These are phyloP conservation scores for Pythium phragmitis DNA, from an alignment of 352 stramenopile genomes.

Conservation along the genomic window DNA sequence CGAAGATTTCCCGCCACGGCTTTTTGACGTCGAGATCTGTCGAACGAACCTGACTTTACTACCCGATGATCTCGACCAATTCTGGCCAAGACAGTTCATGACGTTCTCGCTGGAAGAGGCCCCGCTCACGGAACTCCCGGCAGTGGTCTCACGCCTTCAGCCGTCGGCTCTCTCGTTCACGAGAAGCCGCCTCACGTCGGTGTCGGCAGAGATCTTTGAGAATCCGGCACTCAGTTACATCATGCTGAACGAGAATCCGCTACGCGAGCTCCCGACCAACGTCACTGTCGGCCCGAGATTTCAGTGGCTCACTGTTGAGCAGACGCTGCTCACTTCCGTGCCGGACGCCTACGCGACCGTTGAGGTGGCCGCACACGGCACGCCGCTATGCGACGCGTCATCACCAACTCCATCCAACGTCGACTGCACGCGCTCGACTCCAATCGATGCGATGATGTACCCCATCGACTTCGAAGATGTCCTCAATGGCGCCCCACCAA, in stretches of 20 bases:
- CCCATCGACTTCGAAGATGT: conserved; percentile 21
- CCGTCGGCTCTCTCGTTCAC: conserved; percentile 25
- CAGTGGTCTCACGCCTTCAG: conserved; percentile 25
- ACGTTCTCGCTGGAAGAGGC: conserved; percentile 28
- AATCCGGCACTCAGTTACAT: conserved; percentile 19
- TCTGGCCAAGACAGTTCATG: conserved; percentile 26
- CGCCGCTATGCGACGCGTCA: conserved; percentile 7
- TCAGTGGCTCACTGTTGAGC: conserved; percentile 13
- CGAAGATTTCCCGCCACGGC: conserved; percentile 27
- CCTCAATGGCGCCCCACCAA: conserved; percentile 13
- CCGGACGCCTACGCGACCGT: conserved; percentile 8
- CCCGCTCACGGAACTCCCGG: conserved; percentile 24
- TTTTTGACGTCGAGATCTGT: conserved; percentile 36
- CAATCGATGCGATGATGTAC: conserved; percentile 7
- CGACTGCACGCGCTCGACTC: conserved; percentile 2
- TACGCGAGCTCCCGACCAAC: conserved; percentile 13
- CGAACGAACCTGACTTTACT: conserved; percentile 35
- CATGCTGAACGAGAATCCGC: conserved; percentile 29
- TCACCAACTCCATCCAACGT: not conserved
- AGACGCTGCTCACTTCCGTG: conserved; percentile 6
- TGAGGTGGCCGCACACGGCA: conserved; percentile 4
- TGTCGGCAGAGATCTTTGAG: conserved; percentile 19
- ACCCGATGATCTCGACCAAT: conserved; percentile 34
- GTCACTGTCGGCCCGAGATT: conserved; percentile 3
- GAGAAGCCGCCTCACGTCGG: conserved; percentile 10